Evolutionary conservation across 306 rosid species (phyloP).

Genomic region (Cucumis cinereus): DNA sequence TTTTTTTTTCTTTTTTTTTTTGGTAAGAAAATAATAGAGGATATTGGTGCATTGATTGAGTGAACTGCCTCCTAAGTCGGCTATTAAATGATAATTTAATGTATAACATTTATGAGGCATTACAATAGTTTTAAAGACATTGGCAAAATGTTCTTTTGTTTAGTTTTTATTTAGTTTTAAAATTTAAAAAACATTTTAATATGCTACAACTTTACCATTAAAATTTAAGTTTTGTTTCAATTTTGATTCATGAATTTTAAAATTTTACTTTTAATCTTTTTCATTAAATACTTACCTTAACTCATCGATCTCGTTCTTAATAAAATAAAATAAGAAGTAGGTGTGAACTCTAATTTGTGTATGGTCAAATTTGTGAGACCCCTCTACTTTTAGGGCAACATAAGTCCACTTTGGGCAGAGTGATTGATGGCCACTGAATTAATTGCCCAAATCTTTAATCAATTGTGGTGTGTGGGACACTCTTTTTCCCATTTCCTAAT

Average conservation of each 20-base stretch:
- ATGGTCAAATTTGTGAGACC: background rate
- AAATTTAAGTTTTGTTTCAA: no score
- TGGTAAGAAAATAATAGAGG: background rate
- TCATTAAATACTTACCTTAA: no score
- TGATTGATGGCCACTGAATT: background rate
- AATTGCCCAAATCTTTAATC: background rate
- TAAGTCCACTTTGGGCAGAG: background rate
- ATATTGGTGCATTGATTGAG: background rate
- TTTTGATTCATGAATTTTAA: no score
- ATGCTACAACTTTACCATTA: no score
- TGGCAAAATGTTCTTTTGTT: no score
- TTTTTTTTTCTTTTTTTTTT: no score
- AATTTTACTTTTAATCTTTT: no score
- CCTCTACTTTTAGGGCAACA: background rate
- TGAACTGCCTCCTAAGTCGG: background rate
- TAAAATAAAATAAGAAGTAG: background rate
- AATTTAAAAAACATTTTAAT: no score
- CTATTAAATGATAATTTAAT: background rate
- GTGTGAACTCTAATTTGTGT: background rate
- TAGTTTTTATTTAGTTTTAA: no score
- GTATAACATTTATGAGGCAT: no score
- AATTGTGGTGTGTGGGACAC: slow-evolving; percentile 6
- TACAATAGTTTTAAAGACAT: no score
- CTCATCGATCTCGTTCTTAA: no score
- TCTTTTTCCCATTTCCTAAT: background rate